phyloP scores from a whole-genome alignment of 306 rosid genomes.

The Malus sieversii region DNA sequence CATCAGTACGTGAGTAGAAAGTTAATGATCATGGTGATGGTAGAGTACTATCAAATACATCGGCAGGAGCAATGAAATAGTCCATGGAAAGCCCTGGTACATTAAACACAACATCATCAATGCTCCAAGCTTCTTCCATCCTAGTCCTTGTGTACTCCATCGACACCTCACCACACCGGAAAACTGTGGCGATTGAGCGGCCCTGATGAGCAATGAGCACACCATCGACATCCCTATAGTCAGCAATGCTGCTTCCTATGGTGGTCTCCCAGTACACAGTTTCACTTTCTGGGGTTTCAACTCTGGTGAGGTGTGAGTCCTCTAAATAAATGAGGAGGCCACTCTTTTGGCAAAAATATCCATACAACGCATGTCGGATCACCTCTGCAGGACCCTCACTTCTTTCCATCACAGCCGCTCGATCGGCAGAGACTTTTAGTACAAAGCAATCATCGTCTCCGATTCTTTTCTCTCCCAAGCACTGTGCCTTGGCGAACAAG shows the following conservation, averaged over 20 bases:
- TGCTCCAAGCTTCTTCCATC: constrained; percentile 90
- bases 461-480: constrained; percentile 75
- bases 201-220: constrained; percentile 80
- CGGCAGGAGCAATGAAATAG: constrained; percentile 86
- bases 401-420: constrained; percentile 71
- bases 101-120: constrained; percentile 84
- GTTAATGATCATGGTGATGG: constrained; percentile 43
- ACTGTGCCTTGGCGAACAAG: constrained; percentile 82
- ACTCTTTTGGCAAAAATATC: constrained; percentile 88
- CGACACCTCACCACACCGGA: constrained; percentile 69
- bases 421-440: constrained; percentile 68
- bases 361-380: constrained; percentile 76
- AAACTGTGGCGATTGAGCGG: constrained; percentile 79
- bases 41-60: constrained; percentile 38
- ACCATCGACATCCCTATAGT: constrained; percentile 73
- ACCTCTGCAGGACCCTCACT: constrained; percentile 90
- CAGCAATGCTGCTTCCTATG: constrained; percentile 84
- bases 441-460: constrained; percentile 83
- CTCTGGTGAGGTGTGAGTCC: constrained; percentile 88
- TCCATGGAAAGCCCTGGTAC: constrained; percentile 89
- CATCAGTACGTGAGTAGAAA: not conserved
- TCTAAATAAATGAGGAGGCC: constrained; percentile 87
- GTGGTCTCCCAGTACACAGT: constrained; percentile 92
- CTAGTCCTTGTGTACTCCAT: constrained; percentile 76
- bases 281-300: constrained; percentile 46